These are phyloP conservation scores for Suillus variegatus DNA, from an alignment of 768 basidiomycete species.

Conservation along the genomic window DNA sequence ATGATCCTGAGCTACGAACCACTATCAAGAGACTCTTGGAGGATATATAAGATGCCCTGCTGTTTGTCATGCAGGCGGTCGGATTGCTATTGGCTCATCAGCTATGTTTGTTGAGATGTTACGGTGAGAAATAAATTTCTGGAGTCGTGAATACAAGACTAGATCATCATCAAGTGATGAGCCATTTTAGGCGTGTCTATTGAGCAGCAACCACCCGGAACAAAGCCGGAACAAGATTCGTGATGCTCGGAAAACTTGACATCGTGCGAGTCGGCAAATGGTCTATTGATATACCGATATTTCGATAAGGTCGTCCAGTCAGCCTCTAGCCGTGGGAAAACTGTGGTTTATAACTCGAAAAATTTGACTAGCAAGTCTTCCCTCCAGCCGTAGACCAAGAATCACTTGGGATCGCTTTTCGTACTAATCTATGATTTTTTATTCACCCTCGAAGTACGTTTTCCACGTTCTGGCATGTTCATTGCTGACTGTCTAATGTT, in stretches of 20 bases:
- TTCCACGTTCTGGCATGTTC: neutral
- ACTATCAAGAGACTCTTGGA: constrained; percentile 47
- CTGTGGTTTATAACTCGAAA: constrained; percentile 6
- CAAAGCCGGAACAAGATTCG: neutral
- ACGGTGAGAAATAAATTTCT: constrained; percentile 1
- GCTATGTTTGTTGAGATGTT: neutral
- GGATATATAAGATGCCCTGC: constrained; percentile 8
- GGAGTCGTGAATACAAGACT: constrained; percentile 1
- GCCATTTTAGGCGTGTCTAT: neutral
- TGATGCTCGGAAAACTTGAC: neutral
- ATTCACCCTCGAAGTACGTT: constrained; percentile 37
- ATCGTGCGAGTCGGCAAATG: constrained; percentile 1
- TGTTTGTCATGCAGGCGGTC: neutral
- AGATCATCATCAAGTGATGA: neutral
- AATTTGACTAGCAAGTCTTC: constrained; percentile 17
- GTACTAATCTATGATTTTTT: constrained; percentile 56
- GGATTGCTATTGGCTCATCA: constrained; percentile 4
- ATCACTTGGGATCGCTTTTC: constrained; percentile 14
- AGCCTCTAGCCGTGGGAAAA: constrained; percentile 10
- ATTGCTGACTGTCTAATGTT: constrained; percentile 9
- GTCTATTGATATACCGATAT: too few species aligned
- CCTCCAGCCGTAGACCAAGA: constrained; percentile 14
- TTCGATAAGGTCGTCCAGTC: constrained; percentile 1
- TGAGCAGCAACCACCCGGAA: neutral
- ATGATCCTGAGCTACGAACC: constrained; percentile 42